phyloP scores from a whole-genome alignment of 2,329 filamentous ascomycete genomes.

The Trichophyton benhamiae region DNA sequence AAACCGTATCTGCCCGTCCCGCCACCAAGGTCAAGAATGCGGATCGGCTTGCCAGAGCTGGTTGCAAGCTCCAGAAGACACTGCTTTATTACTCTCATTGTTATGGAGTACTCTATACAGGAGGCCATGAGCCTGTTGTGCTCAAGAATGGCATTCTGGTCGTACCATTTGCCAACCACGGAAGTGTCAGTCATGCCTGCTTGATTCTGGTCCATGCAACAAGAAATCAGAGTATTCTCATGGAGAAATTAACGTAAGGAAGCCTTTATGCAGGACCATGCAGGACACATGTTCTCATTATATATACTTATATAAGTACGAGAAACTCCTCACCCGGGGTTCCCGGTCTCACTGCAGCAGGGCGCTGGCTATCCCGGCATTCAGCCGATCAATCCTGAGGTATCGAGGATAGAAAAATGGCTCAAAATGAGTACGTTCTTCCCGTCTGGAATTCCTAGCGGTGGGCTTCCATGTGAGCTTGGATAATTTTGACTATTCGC shows the following conservation, averaged over 20 bases:
- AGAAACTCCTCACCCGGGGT: neutral
- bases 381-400: neutral
- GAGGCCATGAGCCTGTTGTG: neutral
- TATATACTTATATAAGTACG: neutral
- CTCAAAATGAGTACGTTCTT: neutral
- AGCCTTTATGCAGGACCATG: too few relatives aligned
- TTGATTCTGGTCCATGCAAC: neutral
- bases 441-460: neutral
- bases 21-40: neutral
- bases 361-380: neutral
- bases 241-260: neutral
- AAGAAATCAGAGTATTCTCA: neutral
- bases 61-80: neutral
- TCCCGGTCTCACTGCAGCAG: neutral
- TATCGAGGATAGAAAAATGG: neutral
- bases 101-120: neutral
- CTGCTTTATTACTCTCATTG: neutral
- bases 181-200: neutral
- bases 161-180: neutral
- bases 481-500: neutral
- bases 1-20: slow-evolving; percentile 1
- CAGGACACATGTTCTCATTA: neutral
- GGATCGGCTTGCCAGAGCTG: neutral
- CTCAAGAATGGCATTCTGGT: neutral
- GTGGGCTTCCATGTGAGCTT: neutral